A percentile compares a stretch with the other conserved stretches of the same genome.
phyloP scores from a whole-genome alignment of 352 stramenopile species.

The Phytophthora palmivora region DNA sequence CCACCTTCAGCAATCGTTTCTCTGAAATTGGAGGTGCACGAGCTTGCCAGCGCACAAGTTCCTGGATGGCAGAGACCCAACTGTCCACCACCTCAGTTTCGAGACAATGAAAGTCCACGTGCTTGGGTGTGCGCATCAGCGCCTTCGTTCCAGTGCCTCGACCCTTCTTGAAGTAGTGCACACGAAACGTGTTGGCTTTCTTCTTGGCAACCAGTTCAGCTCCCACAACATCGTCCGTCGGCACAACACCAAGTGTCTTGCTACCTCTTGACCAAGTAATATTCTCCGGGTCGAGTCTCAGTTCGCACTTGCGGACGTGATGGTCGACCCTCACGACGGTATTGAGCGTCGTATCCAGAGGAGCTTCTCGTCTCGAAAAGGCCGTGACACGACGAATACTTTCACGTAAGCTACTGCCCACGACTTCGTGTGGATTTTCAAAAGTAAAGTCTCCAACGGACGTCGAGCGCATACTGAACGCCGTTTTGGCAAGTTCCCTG shows the following conservation, averaged over 20 bases:
- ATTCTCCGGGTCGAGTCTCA: conserved; percentile 67
- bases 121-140: conserved; percentile 55
- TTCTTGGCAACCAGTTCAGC: conserved; percentile 52
- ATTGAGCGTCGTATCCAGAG: conserved; percentile 68
- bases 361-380: conserved; percentile 77
- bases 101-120: conserved; percentile 57
- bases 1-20: conserved; percentile 80
- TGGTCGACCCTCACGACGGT: conserved; percentile 46
- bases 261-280: conserved; percentile 66
- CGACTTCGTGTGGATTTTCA: conserved; percentile 63
- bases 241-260: conserved; percentile 53
- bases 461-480: conserved; percentile 68
- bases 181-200: conserved; percentile 51
- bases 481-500: conserved; percentile 75
- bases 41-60: conserved; percentile 85
- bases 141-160: conserved; percentile 65
- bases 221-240: conserved; percentile 82
- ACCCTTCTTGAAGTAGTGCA: conserved; percentile 84
- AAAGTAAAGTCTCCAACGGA: conserved; percentile 83
- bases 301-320: conserved; percentile 56
- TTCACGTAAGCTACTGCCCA: conserved; percentile 61
- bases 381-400: conserved; percentile 86
- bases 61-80: conserved; percentile 77
- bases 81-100: conserved; percentile 50
- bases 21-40: conserved; percentile 70